Base-by-base conservation (phyloP, 306 rosid species). In the Potentilla sterilis region DNA sequence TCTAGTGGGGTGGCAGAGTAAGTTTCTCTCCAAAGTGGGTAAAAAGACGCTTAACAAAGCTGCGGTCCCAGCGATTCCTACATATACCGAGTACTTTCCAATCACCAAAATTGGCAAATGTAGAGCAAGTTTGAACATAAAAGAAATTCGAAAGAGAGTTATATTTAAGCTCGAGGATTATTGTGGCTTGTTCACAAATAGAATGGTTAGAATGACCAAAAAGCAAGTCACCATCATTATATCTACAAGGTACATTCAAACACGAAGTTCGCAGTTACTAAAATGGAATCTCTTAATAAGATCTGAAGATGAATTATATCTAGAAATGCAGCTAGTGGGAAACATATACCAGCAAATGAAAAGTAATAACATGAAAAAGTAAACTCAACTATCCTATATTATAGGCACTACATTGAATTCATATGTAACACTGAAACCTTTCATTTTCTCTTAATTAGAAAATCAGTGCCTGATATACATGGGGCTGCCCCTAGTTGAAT, bases 401-500 rank as follows among this genome's bases (percentile, higher is more conserved):
- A 1, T 24, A 43, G 46, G 19, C 46, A 41, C 8, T 54, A 70
- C 58, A 28, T 14, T 76, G 69, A 9, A 6, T 38, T 47, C 65
- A 34, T 10, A 67, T 19, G n/a, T n/a, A 37, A 52, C 5, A 34
- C 3, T 67, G 54, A 74, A 82, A 89, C 89, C 97, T 87, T 43
- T 74, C 32, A 5, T 59, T 41, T 16, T 22, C 63, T 42, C 3
- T 0, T 21, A 13, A 57, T 52, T 55, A 32, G 18, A 15, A 47
- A 54, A 66, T 19, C 58, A 76, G 77, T 86, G 92, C 98, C 99
- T 96, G 99, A 86, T 92, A 92, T 38, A 96, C 75, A 75, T 89
- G 64, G 90, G 90, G 70, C 71, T 79, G 49, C 93, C 89, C 51
- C 67, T 79, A 42, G 90, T 86, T 65, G 91, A 87, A 88, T 89